Percentiles rank a stretch among this genome's conserved stretches.
phyloP scores from a whole-genome alignment of 768 basidiomycete genomes.

The Tricholoma furcatifolium region DNA sequence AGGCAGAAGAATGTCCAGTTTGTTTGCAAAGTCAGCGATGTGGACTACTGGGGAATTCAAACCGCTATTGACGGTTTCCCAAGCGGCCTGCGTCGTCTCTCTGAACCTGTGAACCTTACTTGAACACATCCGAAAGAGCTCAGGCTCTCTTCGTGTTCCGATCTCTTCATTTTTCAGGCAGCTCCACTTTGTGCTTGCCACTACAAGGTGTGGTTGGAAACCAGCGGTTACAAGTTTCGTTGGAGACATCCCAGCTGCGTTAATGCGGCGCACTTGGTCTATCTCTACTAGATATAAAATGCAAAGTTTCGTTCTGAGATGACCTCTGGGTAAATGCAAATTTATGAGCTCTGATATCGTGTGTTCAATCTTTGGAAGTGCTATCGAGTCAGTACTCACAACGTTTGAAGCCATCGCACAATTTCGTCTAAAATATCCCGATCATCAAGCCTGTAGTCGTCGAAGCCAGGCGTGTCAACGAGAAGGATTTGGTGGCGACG shows the following conservation, averaged over 20 bases:
- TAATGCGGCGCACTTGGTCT: slow-evolving; percentile 2
- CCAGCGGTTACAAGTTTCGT: not conserved
- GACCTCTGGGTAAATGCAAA: not conserved
- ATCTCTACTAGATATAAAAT: slow-evolving; percentile 1
- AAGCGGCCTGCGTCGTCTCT: slow-evolving; percentile 4
- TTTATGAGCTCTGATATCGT: not conserved
- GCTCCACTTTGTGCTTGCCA: slow-evolving; percentile 8
- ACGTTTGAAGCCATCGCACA: not conserved
- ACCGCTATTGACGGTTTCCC: not conserved
- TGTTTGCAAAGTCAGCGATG: not conserved
- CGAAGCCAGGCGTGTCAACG: slow-evolving; percentile 3
- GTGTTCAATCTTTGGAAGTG: not conserved
- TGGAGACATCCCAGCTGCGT: not conserved
- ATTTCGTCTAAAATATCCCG: not conserved
- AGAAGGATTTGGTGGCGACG: not conserved
- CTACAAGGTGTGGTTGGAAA: not conserved
- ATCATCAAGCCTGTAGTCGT: not conserved
- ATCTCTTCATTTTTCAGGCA: not conserved
- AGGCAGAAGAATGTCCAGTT: slow-evolving; percentile 1
- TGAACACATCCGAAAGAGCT: not conserved
- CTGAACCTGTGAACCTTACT: not conserved
- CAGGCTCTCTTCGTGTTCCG: not conserved
- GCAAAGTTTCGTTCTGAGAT: not conserved
- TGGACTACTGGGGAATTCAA: not conserved
- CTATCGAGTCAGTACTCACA: not conserved